Conservation (phyloP, 352 stramenopile species). For the Pythium rhizo-oryzae region DNA sequence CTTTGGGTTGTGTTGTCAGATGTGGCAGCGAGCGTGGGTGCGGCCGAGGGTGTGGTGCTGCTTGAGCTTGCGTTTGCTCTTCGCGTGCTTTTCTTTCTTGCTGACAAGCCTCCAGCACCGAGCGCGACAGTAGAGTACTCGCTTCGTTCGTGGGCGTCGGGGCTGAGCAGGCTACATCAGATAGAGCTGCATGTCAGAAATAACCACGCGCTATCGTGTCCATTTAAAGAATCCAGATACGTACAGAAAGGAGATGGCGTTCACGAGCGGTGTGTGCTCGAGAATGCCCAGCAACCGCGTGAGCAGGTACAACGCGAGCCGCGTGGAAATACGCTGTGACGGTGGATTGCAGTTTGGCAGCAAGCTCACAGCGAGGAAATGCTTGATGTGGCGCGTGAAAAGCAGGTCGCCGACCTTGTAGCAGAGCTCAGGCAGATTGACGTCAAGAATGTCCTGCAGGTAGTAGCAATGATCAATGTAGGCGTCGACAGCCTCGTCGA, state of each 20-base stretch:
- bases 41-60: not conserved
- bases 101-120: constrained; percentile 35
- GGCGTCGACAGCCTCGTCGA: constrained; percentile 78
- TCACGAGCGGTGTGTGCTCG: constrained; percentile 81
- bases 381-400: constrained; percentile 70
- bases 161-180: constrained; percentile 47
- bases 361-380: constrained; percentile 69
- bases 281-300: constrained; percentile 73
- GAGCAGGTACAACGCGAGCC: constrained; percentile 77
- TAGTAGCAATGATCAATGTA: constrained; percentile 89
- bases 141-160: constrained; percentile 58
- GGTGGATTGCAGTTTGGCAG: constrained; percentile 76
- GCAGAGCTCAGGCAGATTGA: constrained; percentile 82
- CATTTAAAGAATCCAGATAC: constrained; percentile 5
- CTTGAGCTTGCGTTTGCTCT: constrained; percentile 1
- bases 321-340: constrained; percentile 73
- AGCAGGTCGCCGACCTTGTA: constrained; percentile 80
- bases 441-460: constrained; percentile 82
- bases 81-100: constrained; percentile 17
- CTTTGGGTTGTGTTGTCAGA: not conserved
- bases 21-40: not conserved
- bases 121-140: constrained; percentile 66
- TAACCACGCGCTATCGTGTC: not conserved
- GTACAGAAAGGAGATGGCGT: constrained; percentile 79
- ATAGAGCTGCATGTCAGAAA: not conserved